Evolutionary conservation across 1,139 yeast species (phyloP), one percentile per base, ranked within the genome.

Genomic region (Saccharomycopsis hybrid): DNA sequence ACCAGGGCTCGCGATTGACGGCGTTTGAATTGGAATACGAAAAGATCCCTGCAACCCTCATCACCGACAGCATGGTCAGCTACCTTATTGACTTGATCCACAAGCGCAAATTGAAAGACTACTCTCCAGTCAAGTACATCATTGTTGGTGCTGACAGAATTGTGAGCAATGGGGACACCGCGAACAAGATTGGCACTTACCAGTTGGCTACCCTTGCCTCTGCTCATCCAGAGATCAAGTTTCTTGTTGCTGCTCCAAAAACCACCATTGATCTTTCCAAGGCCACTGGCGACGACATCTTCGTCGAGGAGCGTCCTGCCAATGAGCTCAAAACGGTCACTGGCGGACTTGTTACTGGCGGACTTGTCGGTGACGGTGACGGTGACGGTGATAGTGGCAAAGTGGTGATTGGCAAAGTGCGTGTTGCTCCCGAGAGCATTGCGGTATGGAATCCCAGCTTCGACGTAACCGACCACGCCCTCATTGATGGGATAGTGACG

Each of bases 101-200:
- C 11, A 42, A 37, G n/a, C 11, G 31, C 3, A 18, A 24, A 9
- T 11, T 27, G n/a, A 32, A 7, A 3, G 47, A 29, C 9, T 18
- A 5, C 7, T 47, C 67, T 53, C 61, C 95, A 40, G 78, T 92
- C 50, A 85, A 84, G 63, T 87, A 89, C 47, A 83, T 90, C 32
- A 87, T 92, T 49, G 97, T 86, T n/a, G 98, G 98, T 43, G 97
- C 97, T n/a, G 98, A 92, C 64, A 77, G 98, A 64, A 84, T 92
- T 37, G 97, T 90, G 2, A 71, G 73, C 44, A 85, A 89, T 65
- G 98, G 98, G 51, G 98, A 92, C 62, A 80, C 96, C 29, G 97
- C 97, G 1, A 92, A 92, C 69, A 92, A 92, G 67, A 92, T 92
- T 53, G 98, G 98, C n/a, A 92, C 97, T 0, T 85, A 78, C 66